A percentile compares a stretch with the other conserved stretches of the same genome.
phyloP scores from a whole-genome alignment of 1,139 yeast species.

The Candida neerlandica region DNA sequence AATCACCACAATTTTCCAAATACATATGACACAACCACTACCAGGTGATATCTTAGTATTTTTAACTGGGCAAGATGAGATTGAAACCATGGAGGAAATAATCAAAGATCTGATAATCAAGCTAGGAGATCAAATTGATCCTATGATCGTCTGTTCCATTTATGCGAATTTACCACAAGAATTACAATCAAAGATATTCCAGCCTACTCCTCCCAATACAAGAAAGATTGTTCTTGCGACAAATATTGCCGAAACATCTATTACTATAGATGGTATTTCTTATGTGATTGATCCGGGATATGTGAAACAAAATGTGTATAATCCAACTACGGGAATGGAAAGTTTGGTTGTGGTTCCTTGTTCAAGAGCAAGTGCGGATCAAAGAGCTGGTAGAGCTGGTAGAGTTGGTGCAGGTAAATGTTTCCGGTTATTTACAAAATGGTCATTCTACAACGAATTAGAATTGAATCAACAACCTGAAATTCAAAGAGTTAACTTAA shows the following conservation, averaged over 20 bases:
- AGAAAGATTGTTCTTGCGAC: constrained; percentile 91
- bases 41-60: constrained; percentile 83
- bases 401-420: constrained; percentile 99
- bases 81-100: constrained; percentile 93
- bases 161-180: constrained; percentile 96
- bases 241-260: constrained; percentile 95
- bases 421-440: constrained; percentile 93
- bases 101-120: constrained; percentile 55
- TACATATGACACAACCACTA: constrained; percentile 90
- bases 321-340: constrained; percentile 94
- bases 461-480: constrained; percentile 97
- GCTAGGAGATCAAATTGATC: constrained; percentile 79
- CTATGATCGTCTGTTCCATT: constrained; percentile 83
- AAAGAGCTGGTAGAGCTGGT: constrained; percentile 99
- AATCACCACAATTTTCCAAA: constrained; percentile 91
- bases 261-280: constrained; percentile 96
- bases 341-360: constrained; percentile 93
- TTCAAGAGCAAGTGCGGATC: constrained; percentile 96
- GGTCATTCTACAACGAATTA: constrained; percentile 84
- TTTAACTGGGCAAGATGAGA: constrained; percentile 97
- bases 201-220: constrained; percentile 81
- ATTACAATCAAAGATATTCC: constrained; percentile 88
- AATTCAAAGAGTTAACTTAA: constrained; percentile 84
- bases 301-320: constrained; percentile 93
- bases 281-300: constrained; percentile 98